Evolutionary conservation across 148 eudicot genomes (phyloP), one percentile per base, ranked within the genome.

Genomic region (Camellia sinensis): DNA sequence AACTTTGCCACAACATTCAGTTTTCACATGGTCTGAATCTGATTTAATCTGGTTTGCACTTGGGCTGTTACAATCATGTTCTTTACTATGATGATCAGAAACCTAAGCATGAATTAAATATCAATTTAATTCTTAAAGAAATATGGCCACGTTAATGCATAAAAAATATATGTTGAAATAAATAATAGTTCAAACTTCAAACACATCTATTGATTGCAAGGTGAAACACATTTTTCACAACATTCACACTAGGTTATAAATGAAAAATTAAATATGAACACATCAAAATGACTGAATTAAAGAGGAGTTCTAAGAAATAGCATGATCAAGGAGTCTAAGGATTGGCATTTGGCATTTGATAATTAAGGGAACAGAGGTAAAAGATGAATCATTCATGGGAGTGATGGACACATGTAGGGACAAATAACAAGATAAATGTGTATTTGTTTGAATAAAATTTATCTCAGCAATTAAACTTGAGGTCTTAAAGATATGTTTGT

Each of bases 21-120:
- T 79, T 73, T 86, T 88, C 82, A 84, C 89, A 71, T 83, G 87
- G 74, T 83, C 82, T 11, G 85, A 66, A 44, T 86, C 87, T 37
- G 82, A 81, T 52, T 77, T 88, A 48, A 64, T 84, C 83, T 75
- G 85, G 75, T 69, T 81, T 77, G 81, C 70, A 62, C 78, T 80
- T 17, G 82, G 70, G 46, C 21, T 68, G 41, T 70, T 71, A 48
- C 52, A 75, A 56, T 81, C 87, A 79, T 75, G 77, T 68, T 74
- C 86, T 76, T 86, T 87, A 64, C 67, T 75, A 48, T 63, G 81
- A 73, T 80, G 80, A 75, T 89, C 81, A 66, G 87, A 83, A 81
- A 85, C 84, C 91, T 87, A 83, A 85, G 53, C 44, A 80, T 53
- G 52, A 69, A 63, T 48, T 48, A 75, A 5, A 75, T 74, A 13